Evolutionary conservation across 768 basidiomycete species (phyloP).

Genomic region (Amanita pallidorosea): DNA sequence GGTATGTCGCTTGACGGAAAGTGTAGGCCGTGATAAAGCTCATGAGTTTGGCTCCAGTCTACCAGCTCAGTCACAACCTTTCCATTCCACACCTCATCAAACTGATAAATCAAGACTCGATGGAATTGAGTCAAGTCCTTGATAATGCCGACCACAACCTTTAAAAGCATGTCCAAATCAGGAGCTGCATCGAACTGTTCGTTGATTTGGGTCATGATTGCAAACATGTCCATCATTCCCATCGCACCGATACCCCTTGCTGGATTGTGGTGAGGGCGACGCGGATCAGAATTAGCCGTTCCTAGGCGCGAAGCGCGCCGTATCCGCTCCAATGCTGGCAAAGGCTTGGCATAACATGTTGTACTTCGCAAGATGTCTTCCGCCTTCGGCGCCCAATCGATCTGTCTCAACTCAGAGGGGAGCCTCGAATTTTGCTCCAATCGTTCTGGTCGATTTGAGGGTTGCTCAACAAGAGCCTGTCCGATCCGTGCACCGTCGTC

Average conservation of each 20-base stretch:
- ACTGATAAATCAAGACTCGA: slow-evolving; percentile 73
- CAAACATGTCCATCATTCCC: slow-evolving; percentile 74
- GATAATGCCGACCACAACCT: slow-evolving; percentile 58
- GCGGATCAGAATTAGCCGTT: not conserved
- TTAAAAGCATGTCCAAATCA: slow-evolving; percentile 58
- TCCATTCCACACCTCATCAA: slow-evolving; percentile 73
- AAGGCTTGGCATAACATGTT: slow-evolving; percentile 52
- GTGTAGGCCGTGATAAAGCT: slow-evolving; percentile 62
- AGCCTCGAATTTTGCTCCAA: not conserved
- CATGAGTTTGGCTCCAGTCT: slow-evolving; percentile 65
- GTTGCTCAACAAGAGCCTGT: not conserved
- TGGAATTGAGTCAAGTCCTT: slow-evolving; percentile 79
- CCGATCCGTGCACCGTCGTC: not conserved
- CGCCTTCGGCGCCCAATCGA: slow-evolving; percentile 32
- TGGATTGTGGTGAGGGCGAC: slow-evolving; percentile 11
- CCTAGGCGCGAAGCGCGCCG: slow-evolving; percentile 29
- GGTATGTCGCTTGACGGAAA: slow-evolving; percentile 66
- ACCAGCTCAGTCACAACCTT: slow-evolving; percentile 71
- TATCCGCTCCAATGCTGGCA: slow-evolving; percentile 61
- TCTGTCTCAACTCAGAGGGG: too few species aligned
- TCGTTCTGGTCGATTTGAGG: not conserved
- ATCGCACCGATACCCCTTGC: slow-evolving; percentile 18
- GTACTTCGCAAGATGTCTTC: slow-evolving; percentile 66
- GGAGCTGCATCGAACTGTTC: slow-evolving; percentile 62
- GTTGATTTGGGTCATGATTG: slow-evolving; percentile 69